Evolutionary conservation across 176 grass and related monocot genomes (phyloP).

Genomic region (sorghum (Sorghum bicolor)): DNA sequence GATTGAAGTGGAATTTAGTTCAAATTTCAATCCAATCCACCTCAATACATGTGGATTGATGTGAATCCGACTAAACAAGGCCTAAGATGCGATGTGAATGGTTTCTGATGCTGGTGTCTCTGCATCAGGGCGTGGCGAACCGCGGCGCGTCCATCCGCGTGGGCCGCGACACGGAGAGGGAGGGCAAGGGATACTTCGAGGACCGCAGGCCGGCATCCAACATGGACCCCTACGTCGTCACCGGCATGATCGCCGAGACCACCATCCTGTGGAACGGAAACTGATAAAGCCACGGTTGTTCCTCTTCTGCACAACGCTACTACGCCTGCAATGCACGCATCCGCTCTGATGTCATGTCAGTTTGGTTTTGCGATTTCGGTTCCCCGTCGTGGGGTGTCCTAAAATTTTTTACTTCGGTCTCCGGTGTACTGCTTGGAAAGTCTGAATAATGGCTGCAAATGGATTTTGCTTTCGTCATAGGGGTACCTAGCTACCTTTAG

Average conservation of each 20-base stretch:
- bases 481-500: neutral
- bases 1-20: no score
- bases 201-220: conserved; percentile 64
- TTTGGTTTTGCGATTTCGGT: neutral
- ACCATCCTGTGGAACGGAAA: conserved; percentile 39
- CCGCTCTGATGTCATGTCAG: neutral
- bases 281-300: neutral
- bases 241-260: conserved; percentile 58
- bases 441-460: neutral
- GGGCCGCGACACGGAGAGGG: conserved; percentile 74
- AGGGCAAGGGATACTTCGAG: conserved; percentile 81
- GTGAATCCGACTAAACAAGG: no score
- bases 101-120: neutral
- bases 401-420: neutral
- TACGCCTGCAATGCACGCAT: neutral
- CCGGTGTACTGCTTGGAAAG: neutral
- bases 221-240: conserved; percentile 66
- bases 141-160: conserved; percentile 81
- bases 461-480: neutral
- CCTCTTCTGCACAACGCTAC: neutral
- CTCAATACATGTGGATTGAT: no score
- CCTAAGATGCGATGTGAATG: no score
- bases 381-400: neutral
- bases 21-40: no score
- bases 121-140: conserved; percentile 62